Percentiles rank a stretch among this genome's conserved stretches.
phyloP scores from a whole-genome alignment of 225 moss, liverwort and hornwort genomes.

The Anthoceros angustus region DNA sequence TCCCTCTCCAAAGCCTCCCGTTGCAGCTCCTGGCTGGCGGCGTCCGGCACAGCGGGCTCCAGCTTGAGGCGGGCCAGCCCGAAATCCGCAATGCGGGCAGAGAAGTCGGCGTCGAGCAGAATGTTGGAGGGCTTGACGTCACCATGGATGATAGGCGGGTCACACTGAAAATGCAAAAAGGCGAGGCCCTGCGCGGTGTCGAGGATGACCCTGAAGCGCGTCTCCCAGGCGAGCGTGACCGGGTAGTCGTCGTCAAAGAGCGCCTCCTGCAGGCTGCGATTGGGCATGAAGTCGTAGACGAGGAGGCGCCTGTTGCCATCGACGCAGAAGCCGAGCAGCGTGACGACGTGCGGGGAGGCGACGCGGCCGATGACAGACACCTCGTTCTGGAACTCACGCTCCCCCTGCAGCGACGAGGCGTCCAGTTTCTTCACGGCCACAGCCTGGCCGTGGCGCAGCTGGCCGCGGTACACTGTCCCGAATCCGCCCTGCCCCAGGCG shows the following conservation, averaged over 20 bases:
- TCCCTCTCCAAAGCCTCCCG: slow-evolving; percentile 68
- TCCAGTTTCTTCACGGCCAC: slow-evolving; percentile 84
- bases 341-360: slow-evolving; percentile 68
- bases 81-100: slow-evolving; percentile 82
- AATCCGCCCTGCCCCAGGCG: slow-evolving; percentile 92
- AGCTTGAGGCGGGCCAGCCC: slow-evolving; percentile 78
- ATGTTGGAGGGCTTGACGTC: slow-evolving; percentile 95
- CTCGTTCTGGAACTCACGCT: slow-evolving; percentile 92
- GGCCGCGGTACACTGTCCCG: slow-evolving; percentile 73
- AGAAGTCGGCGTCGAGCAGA: slow-evolving; percentile 51
- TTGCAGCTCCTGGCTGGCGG: slow-evolving; percentile 42
- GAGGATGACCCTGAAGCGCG: slow-evolving; percentile 71
- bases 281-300: slow-evolving; percentile 88
- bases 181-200: slow-evolving; percentile 71
- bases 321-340: slow-evolving; percentile 67
- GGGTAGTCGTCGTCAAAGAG: slow-evolving; percentile 83
- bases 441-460: slow-evolving; percentile 55
- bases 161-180: slow-evolving; percentile 67
- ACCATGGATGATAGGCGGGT: slow-evolving; percentile 89
- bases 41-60: slow-evolving; percentile 34
- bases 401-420: slow-evolving; percentile 71
- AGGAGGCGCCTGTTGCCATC: slow-evolving; percentile 74
- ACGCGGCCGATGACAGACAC: slow-evolving; percentile 68
- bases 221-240: slow-evolving; percentile 53
- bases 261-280: slow-evolving; percentile 80